Evolutionary conservation across 2,329 filamentous ascomycete species (phyloP), one percentile per base, ranked within the genome.

Genomic region (Neopestalotiopsis rosae): DNA sequence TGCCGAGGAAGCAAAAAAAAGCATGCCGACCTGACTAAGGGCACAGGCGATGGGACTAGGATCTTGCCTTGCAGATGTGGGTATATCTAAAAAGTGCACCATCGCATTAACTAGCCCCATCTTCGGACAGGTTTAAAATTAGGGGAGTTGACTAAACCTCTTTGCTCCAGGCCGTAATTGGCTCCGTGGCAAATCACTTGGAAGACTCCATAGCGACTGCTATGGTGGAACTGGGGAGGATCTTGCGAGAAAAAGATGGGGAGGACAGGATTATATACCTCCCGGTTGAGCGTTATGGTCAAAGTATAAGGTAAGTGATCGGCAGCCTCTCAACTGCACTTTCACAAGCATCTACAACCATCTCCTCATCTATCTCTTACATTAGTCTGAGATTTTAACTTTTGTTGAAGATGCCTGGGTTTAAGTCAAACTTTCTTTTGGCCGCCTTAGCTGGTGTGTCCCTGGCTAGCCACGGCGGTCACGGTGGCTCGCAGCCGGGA

Each of bases 301-400:
- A 59, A 20, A 59, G 57, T 59, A 59, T 59, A 59, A 59, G 57
- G 57, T 59, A 59, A 28, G 57, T 59, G 57, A 59, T 59, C 57
- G 57, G 57, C 57, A 59, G n/a, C 57, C 57, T 59, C 57, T 59
- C 57, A 6, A 59, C 57, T 10, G 57, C 12, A 13, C 30, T 34
- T 59, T 59, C 24, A 30, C 17, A 59, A 20, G 57, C 20, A 20
- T 20, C 57, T 32, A 10, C 57, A 59, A 17, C n/a, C 57, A 20
- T 17, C 24, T 59, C 57, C 56, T 59, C 57, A 59, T 59, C 57
- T 59, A 59, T 59, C 57, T 59, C 57, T 59, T 59, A 59, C 57
- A 59, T 59, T 59, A 32, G 57, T 59, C 30, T 59, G 57, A 20
- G 24, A 12, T 59, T 59, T 59, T 59, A 59, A 59, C 57, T 59